Evolutionary conservation across 805 yeast genomes (phyloP), one percentile per base, ranked within the genome.

Genomic region (Yarrowia sp.): DNA sequence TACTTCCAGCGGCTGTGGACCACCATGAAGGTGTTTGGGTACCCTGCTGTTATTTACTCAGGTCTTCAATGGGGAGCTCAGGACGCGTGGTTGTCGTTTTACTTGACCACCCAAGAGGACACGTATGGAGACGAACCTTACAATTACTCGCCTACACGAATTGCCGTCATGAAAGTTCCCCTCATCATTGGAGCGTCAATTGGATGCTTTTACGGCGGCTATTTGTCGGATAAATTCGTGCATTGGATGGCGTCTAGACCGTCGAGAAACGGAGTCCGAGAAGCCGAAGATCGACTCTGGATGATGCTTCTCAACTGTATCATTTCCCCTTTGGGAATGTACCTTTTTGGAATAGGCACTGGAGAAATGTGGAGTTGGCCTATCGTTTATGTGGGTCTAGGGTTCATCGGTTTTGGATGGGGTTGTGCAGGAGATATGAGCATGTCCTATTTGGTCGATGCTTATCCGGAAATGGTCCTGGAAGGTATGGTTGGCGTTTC

Each of bases 1-100:
- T 89, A 89, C 75, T 72, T 84, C 72, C 76, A 80, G 69, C 84
- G 88, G 63, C 78, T 89, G 38, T 80, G 82, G 81, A 76, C 79
- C 4, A 79, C 79, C 56, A 80, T 83, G 70, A 70, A 76, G 15
- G 79, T 77, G 3, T 73, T 76, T 14, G 53, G 71, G 8, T 77
- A 79, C 70, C 89, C 90, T 5, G 80, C 84, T 12, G 87, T 87
- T 3, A 72, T 87, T n/a, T 88, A 86, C 81, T 82, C 85, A 12
- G 89, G 89, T 38, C 73, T 86, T 15, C 85, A 89, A 71, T 90
- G 94, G 94, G 94, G 94, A 55, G 81, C 87, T 69, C 94, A 89
- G 76, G 92, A 89, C 75, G 90, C 92, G 0, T 87, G 89, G 74
- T 81, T 89, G 71, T 86, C 93, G 0, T 89, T 90, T 73, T 90